phyloP scores from a whole-genome alignment of 768 basidiomycete genomes.

The Thelephora ganbajun region DNA sequence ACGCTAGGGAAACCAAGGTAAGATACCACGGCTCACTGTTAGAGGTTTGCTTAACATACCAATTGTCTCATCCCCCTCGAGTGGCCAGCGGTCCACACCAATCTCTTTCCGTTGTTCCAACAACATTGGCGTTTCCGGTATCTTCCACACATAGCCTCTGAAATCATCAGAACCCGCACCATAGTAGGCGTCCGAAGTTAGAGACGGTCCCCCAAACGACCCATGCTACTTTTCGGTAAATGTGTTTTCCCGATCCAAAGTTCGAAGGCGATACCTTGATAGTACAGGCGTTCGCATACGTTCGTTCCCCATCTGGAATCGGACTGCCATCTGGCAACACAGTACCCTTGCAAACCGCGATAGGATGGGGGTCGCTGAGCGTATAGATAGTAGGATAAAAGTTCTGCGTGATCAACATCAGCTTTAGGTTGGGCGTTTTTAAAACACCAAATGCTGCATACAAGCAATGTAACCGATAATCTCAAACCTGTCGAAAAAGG shows the following conservation, averaged over 20 bases:
- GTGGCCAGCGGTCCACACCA: constrained; percentile 30
- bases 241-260: background rate
- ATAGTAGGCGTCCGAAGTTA: constrained; percentile 44
- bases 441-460: constrained; percentile 17
- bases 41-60: constrained; percentile 17
- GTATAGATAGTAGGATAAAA: constrained; percentile 60
- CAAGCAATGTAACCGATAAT: constrained; percentile 55
- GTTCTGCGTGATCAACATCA: constrained; percentile 26
- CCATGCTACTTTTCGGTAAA: constrained; percentile 38
- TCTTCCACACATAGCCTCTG: constrained; percentile 62
- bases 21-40: constrained; percentile 1
- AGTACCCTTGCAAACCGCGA: constrained; percentile 52
- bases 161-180: constrained; percentile 79
- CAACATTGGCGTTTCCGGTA: constrained; percentile 39
- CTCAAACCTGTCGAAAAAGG: constrained; percentile 31
- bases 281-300: constrained; percentile 61
- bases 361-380: constrained; percentile 49
- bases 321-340: constrained; percentile 42
- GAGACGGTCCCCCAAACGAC: constrained; percentile 50
- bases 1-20: constrained; percentile 21
- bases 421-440: background rate
- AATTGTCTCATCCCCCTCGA: constrained; percentile 19
- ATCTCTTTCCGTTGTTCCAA: constrained; percentile 31
- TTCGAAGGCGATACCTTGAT: constrained; percentile 50
- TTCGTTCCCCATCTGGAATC: constrained; percentile 28